phyloP scores from a whole-genome alignment of 2,329 filamentous ascomycete species.

The Lasiodiplodia citricola region DNA sequence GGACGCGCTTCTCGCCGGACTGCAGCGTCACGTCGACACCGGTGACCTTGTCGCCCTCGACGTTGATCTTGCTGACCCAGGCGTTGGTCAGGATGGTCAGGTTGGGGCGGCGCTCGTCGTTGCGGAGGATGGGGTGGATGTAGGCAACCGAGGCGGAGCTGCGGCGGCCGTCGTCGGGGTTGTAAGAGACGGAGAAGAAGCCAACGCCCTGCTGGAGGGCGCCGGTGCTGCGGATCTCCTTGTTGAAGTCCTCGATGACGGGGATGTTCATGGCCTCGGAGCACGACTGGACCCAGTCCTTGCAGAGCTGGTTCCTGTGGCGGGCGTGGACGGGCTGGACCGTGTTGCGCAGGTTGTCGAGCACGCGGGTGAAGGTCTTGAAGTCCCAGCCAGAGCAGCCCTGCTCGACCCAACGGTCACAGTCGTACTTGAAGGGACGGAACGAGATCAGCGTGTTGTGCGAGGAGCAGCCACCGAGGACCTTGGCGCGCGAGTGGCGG shows the following conservation, averaged over 20 bases:
- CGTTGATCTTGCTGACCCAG: slow-evolving; percentile 82
- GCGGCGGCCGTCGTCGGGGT: slow-evolving; percentile 82
- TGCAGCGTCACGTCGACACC: slow-evolving; percentile 73
- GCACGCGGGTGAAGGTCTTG: slow-evolving; percentile 78
- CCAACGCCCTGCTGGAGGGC: slow-evolving; percentile 77
- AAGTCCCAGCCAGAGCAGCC: slow-evolving; percentile 88
- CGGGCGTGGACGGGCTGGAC: slow-evolving; percentile 84
- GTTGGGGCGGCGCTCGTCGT: slow-evolving; percentile 82
- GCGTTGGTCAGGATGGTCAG: slow-evolving; percentile 85
- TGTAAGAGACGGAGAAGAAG: slow-evolving; percentile 91
- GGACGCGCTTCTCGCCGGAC: slow-evolving; percentile 59
- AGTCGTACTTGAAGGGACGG: slow-evolving; percentile 87
- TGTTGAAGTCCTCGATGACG: slow-evolving; percentile 83
- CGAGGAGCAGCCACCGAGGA: slow-evolving; percentile 88
- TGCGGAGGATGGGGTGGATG: slow-evolving; percentile 86
- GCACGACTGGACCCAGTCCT: slow-evolving; percentile 86
- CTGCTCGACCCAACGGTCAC: slow-evolving; percentile 79
- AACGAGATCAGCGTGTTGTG: slow-evolving; percentile 96
- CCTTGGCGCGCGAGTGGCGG: slow-evolving; percentile 89
- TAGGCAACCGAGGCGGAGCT: slow-evolving; percentile 90
- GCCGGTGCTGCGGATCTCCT: slow-evolving; percentile 76
- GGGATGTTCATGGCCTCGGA: slow-evolving; percentile 80
- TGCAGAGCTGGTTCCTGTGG: slow-evolving; percentile 88
- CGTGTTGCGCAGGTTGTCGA: slow-evolving; percentile 88
- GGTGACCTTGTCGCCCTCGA: slow-evolving; percentile 71